Evolutionary conservation across 768 basidiomycete genomes (phyloP).

Genomic region (Lentinula sp.): DNA sequence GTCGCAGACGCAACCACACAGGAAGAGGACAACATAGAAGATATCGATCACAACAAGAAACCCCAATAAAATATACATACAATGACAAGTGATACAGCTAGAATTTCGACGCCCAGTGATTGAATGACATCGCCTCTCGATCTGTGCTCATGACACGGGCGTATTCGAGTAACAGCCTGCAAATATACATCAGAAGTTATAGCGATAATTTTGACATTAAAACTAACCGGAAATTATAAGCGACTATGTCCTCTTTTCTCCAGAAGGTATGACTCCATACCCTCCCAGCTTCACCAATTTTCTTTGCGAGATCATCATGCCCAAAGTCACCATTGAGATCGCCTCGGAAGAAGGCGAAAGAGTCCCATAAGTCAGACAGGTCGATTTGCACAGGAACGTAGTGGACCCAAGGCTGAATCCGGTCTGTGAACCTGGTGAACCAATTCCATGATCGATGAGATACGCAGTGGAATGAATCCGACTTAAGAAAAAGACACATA

Average conservation of each 20-base stretch:
- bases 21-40: no score
- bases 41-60: background rate
- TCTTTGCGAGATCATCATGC: constrained; percentile 53
- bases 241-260: constrained; percentile 48
- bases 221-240: constrained; percentile 43
- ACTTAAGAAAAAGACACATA: constrained; percentile 18
- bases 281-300: constrained; percentile 45
- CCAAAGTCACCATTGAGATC: constrained; percentile 47
- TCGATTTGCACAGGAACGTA: constrained; percentile 67
- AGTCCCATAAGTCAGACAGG: constrained; percentile 63
- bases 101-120: background rate
- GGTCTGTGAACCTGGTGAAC: constrained; percentile 45
- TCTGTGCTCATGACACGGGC: constrained; percentile 39
- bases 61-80: background rate
- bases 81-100: background rate
- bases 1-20: no score
- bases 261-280: constrained; percentile 46
- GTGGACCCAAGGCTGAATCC: constrained; percentile 65
- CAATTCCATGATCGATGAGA: background rate
- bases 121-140: constrained; percentile 26
- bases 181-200: background rate
- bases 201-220: background rate
- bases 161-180: constrained; percentile 43
- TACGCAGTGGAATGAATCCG: background rate
- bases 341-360: constrained; percentile 69